A percentile compares a stretch with the other conserved stretches of the same genome.
Conservation (phyloP, 2,329 filamentous ascomycete genomes). For the Pleomassaria siparia region DNA sequence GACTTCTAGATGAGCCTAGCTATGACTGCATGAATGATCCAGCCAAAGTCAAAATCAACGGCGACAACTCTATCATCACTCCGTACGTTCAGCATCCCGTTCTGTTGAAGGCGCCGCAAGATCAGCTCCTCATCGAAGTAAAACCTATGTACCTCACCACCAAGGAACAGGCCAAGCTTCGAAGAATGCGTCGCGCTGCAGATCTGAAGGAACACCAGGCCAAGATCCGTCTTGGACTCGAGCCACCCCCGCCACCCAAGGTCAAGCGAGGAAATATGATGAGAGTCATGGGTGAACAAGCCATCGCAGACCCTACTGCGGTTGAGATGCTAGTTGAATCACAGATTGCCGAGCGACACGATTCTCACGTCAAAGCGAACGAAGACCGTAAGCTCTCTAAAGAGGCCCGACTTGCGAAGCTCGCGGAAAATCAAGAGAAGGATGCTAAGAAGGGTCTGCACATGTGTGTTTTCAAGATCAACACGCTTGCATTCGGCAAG, state of each 20-base stretch:
- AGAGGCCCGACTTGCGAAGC: constrained; percentile 82
- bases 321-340: constrained; percentile 92
- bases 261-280: constrained; percentile 98
- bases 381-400: constrained; percentile 85
- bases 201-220: constrained; percentile 95
- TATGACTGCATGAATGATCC: constrained; percentile 72
- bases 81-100: constrained; percentile 92
- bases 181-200: constrained; percentile 85
- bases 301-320: constrained; percentile 94
- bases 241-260: constrained; percentile 88
- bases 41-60: constrained; percentile 69
- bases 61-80: constrained; percentile 84
- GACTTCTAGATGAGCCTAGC: constrained; percentile 70
- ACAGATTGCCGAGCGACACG: constrained; percentile 84
- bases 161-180: constrained; percentile 88
- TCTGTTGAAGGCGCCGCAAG: constrained; percentile 85
- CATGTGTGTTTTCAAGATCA: constrained; percentile 85
- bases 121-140: constrained; percentile 73
- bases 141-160: constrained; percentile 92
- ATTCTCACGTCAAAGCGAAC: constrained; percentile 76
- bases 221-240: constrained; percentile 87
- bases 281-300: constrained; percentile 89
- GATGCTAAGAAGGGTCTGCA: constrained; percentile 86
- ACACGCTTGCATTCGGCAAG: constrained; percentile 85
- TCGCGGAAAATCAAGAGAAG: constrained; percentile 77